phyloP scores from a whole-genome alignment of 805 yeast genomes.

The Kazachstania kunashirensis region DNA sequence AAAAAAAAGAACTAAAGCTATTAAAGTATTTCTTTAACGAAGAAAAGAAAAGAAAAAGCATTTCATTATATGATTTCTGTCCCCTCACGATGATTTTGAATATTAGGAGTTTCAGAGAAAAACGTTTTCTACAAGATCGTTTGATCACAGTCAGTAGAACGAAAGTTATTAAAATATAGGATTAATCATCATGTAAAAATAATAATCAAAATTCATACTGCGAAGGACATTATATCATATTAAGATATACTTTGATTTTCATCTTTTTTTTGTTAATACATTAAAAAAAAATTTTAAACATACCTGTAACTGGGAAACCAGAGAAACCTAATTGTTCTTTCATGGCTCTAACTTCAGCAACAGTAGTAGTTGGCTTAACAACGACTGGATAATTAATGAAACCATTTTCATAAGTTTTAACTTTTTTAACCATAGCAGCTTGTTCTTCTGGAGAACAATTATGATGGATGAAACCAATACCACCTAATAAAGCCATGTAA shows the following conservation, averaged over 20 bases:
- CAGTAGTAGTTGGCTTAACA: slow-evolving; percentile 63
- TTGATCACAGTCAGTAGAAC: slow-evolving; percentile 97
- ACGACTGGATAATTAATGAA: slow-evolving; percentile 93
- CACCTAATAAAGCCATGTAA: slow-evolving; percentile 96
- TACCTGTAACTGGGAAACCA: slow-evolving; percentile 99
- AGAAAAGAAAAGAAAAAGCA: too few species aligned
- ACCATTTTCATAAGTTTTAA: slow-evolving; percentile 95
- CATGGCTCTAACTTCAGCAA: slow-evolving; percentile 68
- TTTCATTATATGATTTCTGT: too few species aligned
- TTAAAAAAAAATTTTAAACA: slow-evolving; percentile 35
- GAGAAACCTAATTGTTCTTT: slow-evolving; percentile 77
- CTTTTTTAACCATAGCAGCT: slow-evolving; percentile 96
- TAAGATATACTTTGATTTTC: too few species aligned
- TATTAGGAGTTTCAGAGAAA: slow-evolving; percentile 9
- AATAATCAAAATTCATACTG: too few species aligned
- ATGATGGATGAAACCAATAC: slow-evolving; percentile 97
- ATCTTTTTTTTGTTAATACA: too few species aligned
- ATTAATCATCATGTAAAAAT: slow-evolving; percentile 49
- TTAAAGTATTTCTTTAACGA: not conserved
- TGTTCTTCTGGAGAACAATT: slow-evolving; percentile 95
- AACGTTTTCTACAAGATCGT: slow-evolving; percentile 87
- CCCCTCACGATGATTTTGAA: too few species aligned
- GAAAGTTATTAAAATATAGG: slow-evolving; percentile 69
- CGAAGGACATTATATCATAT: too few species aligned
- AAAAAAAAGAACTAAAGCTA: not conserved